Percentiles rank a stretch among this genome's conserved stretches.
phyloP scores from a whole-genome alignment of 345 rosid genomes.

The Balakata baccata region DNA sequence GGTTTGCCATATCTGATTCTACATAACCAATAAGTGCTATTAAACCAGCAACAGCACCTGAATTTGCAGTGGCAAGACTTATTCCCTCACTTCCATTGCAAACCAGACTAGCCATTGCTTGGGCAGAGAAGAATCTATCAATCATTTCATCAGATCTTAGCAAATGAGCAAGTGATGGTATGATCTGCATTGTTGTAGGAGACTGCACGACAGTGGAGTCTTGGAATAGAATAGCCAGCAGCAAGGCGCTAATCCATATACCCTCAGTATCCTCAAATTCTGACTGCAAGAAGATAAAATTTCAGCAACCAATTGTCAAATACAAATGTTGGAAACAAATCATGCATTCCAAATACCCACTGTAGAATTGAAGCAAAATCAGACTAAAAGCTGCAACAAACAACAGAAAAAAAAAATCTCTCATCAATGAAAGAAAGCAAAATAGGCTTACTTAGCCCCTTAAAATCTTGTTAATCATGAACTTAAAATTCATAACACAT shows the following conservation, averaged over 20 bases:
- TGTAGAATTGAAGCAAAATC: neutral
- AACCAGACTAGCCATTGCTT: conserved; percentile 81
- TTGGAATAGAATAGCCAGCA: conserved; percentile 77
- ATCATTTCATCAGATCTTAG: conserved; percentile 71
- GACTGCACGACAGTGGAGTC: conserved; percentile 55
- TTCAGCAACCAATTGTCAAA: conserved; percentile 15
- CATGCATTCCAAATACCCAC: neutral
- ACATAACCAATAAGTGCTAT: conserved; percentile 63
- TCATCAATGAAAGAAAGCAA: neutral
- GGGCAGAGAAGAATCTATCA: conserved; percentile 79
- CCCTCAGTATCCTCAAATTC: conserved; percentile 66
- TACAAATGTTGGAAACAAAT: neutral
- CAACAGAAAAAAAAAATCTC: neutral
- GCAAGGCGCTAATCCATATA: conserved; percentile 72
- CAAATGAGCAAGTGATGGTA: conserved; percentile 69
- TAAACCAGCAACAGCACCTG: conserved; percentile 77
- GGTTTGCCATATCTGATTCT: conserved; percentile 54
- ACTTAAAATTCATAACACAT: neutral
- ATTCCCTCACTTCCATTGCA: conserved; percentile 61
- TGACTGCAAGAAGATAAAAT: conserved; percentile 38
- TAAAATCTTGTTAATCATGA: neutral
- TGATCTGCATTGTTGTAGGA: conserved; percentile 54
- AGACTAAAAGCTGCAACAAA: conserved; percentile 3
- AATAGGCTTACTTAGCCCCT: neutral
- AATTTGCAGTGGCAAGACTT: conserved; percentile 65